Base-by-base conservation (phyloP, 805 yeast genomes). In the Debaryomyces hansenii region DNA sequence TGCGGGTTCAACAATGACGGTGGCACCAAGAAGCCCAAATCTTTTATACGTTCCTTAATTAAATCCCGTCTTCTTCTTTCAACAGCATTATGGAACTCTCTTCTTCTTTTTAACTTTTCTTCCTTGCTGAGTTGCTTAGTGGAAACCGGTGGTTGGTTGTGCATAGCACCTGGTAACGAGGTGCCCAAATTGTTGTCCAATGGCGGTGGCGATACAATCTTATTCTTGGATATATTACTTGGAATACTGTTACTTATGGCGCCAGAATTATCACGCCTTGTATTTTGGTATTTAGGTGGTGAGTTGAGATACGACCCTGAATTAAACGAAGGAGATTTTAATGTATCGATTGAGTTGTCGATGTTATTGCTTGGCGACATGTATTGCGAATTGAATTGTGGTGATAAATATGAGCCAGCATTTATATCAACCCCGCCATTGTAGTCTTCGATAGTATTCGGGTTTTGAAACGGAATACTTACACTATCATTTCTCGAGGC, bases 51-150 rank as follows among this genome's bases (percentile, higher is more conserved):
- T 58, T 87, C 95, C 62, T 91, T 90, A 59, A 91, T 91, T 55
- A 89, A 74, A 63, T 92, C 98, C 51, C 98, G 77, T 60, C 98
- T 78, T 55, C 96, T 77, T 57, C 97, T 78, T 65, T 91, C 98
- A 4, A 91, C 97, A 1, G 96, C 96, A 61, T 91, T 91, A 64
- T 91, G 98, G 51, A 90, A 84, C 60, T 90, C 96, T 49, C 96
- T 72, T 51, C 96, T 77, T 51, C 96, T 77, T 50, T 82, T 79
- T 44, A 87, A 63, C 59, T 86, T 87, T 48, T 85, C 90, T 44
- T 86, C 95, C 57, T 81, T 82, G 4, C 78, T 65, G 51, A 73
- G 56, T 45, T 66, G 73, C 46, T 67, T 70, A 3, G 72, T 60
- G 6, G 69, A 59, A 4, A 56, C 46, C 0, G 51, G 28, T 2